A percentile compares a stretch with the other conserved stretches of the same genome.
phyloP scores from a whole-genome alignment of 129 eudicot species.

The Lonicera japonica region DNA sequence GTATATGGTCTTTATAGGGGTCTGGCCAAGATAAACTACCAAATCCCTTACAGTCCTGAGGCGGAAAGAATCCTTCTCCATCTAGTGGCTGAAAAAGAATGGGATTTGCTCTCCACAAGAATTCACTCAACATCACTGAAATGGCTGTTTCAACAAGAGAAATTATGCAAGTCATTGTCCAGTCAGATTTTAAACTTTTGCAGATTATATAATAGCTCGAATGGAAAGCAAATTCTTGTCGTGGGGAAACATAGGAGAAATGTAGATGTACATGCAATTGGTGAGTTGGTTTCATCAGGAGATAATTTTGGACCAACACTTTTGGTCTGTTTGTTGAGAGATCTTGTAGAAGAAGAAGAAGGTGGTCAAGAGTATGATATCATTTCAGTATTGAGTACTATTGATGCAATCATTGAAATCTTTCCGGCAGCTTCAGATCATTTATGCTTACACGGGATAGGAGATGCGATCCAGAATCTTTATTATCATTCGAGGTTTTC shows the following conservation, averaged over 20 bases:
- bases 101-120: slow-evolving; percentile 43
- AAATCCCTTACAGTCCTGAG: slow-evolving; percentile 74
- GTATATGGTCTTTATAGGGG: slow-evolving; percentile 80
- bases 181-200: slow-evolving; percentile 59
- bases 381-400: slow-evolving; percentile 33
- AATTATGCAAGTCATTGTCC: slow-evolving; percentile 51
- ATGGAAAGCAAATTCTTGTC: slow-evolving; percentile 17
- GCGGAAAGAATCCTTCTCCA: slow-evolving; percentile 77
- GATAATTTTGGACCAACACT: slow-evolving; percentile 59
- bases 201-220: slow-evolving; percentile 25
- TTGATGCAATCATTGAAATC: slow-evolving; percentile 34
- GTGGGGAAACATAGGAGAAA: slow-evolving; percentile 19
- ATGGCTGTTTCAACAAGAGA: slow-evolving; percentile 96
- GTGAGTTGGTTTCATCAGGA: slow-evolving; percentile 63
- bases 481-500: slow-evolving; percentile 24
- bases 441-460: slow-evolving; percentile 66
- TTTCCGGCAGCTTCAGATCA: slow-evolving; percentile 81
- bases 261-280: slow-evolving; percentile 35
- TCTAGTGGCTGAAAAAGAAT: slow-evolving; percentile 40
- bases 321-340: slow-evolving; percentile 51
- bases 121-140: slow-evolving; percentile 59
- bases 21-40: slow-evolving; percentile 69
- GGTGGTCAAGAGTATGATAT: slow-evolving; percentile 42
- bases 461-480: slow-evolving; percentile 45
- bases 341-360: slow-evolving; percentile 62